Evolutionary conservation across 2,329 filamentous ascomycete species (phyloP), one percentile per base, ranked within the genome.

Genomic region (Sporothrix phasma): DNA sequence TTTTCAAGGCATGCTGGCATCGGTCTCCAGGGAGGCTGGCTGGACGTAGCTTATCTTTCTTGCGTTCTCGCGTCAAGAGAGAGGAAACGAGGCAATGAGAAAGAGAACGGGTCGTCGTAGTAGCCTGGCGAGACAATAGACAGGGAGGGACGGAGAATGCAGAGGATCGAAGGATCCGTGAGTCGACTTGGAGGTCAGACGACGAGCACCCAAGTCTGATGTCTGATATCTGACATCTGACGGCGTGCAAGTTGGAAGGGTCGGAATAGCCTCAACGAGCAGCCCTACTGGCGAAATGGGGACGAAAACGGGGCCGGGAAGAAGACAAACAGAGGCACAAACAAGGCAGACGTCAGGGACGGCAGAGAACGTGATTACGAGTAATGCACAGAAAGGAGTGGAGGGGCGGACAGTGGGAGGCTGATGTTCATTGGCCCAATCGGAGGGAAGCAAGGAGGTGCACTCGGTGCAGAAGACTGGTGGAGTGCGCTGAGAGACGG

Each of bases 401-500:
- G 13, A 7, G 24, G 46, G 53, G 45, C 51, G n/a, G 49, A 51
- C 56, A 61, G 53, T 65, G 60, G 64, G 46, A 63, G 56, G 54
- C 53, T 31, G 45, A 22, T 19, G 29, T n/a, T 17, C 29, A 37
- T 56, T 66, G 63, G 41, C 29, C 31, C 34, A 63, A 26, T n/a
- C 34, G 54, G 53, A 34, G 45, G 46, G 54, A 61, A 65, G 46
- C 47, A 64, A 63, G 62, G 62, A 63, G 62, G 62, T 45, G 56
- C 15, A 45, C 47, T 47, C 24, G 45, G 46, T 29, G 46, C 26
- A 31, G 47, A n/a, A 54, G 31, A n/a, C n/a, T n/a, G n/a, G n/a
- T n/a, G n/a, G n/a, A n/a, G n/a, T n/a, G n/a, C n/a, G n/a, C n/a
- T n/a, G 37, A 62, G 47, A 39, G 59, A 61, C 43, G n/a, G n/a